phyloP scores from a whole-genome alignment of 208 protist species.

The Trichomonas tenax region DNA sequence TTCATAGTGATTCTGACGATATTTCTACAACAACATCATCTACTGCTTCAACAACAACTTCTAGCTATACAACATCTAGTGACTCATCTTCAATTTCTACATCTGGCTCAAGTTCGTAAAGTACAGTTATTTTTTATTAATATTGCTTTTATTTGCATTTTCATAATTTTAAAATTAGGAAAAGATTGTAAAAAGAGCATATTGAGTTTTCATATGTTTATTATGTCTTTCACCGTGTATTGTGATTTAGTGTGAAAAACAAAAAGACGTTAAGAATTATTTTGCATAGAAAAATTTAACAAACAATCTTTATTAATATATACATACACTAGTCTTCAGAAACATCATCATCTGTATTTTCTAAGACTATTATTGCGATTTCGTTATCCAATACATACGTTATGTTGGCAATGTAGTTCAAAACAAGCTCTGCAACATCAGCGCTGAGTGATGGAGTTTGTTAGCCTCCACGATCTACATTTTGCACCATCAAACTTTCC shows the following conservation, averaged over 20 bases:
- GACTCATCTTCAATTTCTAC: not conserved
- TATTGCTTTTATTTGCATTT: not conserved
- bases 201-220: too few relatives aligned
- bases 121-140: not conserved
- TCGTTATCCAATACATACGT: not conserved
- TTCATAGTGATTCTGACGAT: not conserved
- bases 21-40: not conserved
- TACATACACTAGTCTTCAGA: too few relatives aligned
- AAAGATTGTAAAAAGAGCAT: not conserved
- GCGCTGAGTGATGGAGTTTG: not conserved
- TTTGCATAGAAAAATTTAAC: too few relatives aligned
- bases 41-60: not conserved
- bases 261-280: too few relatives aligned
- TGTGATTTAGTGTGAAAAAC: too few relatives aligned
- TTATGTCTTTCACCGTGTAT: too few relatives aligned
- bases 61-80: not conserved
- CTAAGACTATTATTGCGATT: not conserved
- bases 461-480: not conserved
- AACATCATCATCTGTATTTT: not conserved
- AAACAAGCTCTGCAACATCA: not conserved
- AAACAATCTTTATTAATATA: too few relatives aligned
- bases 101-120: not conserved
- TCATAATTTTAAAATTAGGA: not conserved
- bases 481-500: not conserved
- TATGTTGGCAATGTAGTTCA: not conserved